Conservation (phyloP, 177 flowering plant species). For the Viscum album region DNA sequence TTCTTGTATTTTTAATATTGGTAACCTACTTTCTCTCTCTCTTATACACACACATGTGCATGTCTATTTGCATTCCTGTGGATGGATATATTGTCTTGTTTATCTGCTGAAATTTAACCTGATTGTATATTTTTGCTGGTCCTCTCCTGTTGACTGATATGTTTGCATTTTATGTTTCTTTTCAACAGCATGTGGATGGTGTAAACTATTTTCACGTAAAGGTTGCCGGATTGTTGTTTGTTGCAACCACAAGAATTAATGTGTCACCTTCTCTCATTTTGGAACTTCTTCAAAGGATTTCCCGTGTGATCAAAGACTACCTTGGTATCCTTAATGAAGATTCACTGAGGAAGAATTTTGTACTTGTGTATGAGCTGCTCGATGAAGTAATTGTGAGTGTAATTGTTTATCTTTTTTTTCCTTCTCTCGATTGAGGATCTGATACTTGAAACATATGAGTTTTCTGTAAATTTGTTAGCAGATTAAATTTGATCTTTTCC, state of each 20-base stretch:
- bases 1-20: not conserved
- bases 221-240: constrained; percentile 83
- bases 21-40: not conserved
- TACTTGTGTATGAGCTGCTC: constrained; percentile 90
- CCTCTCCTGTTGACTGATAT: not conserved
- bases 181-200: constrained; percentile 71
- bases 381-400: constrained; percentile 93
- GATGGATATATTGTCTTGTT: not conserved
- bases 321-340: constrained; percentile 96
- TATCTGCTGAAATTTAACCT: not conserved
- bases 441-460: too few species aligned
- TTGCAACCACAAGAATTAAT: constrained; percentile 90
- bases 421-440: too few species aligned
- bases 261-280: constrained; percentile 75
- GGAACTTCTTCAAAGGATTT: constrained; percentile 94
- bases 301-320: constrained; percentile 90
- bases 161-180: constrained; percentile 1
- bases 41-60: too few species aligned
- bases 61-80: too few species aligned
- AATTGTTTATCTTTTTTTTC: not conserved
- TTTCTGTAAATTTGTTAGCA: not conserved
- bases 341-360: constrained; percentile 83
- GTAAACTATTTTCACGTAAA: constrained; percentile 96
- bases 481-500: not conserved
- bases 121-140: not conserved